Conservation (phyloP, 192 early-diverging fungal genomes). For the Linderina pennispora region DNA sequence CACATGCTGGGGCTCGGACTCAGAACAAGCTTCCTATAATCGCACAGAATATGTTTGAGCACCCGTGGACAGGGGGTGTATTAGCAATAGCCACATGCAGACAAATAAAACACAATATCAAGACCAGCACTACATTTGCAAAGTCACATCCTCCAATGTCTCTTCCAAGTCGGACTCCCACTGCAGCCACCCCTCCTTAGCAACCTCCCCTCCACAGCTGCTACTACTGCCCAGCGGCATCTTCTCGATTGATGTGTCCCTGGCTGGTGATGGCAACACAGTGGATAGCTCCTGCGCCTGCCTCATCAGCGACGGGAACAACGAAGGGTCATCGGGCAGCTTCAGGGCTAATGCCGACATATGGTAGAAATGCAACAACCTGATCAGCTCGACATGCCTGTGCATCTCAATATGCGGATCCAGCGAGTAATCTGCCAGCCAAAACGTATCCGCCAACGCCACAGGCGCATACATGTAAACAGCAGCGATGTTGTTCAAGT, state of each 20-base stretch:
- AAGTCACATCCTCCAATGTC: constrained; percentile 21
- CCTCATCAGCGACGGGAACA: constrained; percentile 39
- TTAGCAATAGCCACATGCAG: too few relatives aligned
- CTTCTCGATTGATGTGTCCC: neutral
- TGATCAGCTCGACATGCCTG: constrained; percentile 37
- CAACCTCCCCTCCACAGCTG: neutral
- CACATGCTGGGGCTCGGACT: too few relatives aligned
- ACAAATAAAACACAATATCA: too few relatives aligned
- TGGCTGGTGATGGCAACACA: neutral
- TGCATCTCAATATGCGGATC: constrained; percentile 47
- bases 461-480: constrained; percentile 30
- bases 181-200: constrained; percentile 16
- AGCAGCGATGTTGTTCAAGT: constrained; percentile 14
- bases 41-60: too few relatives aligned
- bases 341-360: constrained; percentile 10
- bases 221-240: neutral
- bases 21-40: too few relatives aligned
- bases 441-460: constrained; percentile 16
- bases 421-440: constrained; percentile 31
- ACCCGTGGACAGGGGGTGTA: too few relatives aligned
- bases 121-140: too few relatives aligned
- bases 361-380: constrained; percentile 41
- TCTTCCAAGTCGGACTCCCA: constrained; percentile 46
- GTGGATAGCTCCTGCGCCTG: constrained; percentile 5
- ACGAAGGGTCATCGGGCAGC: constrained; percentile 25